These are phyloP conservation scores for Lolium rigidum DNA, from an alignment of 176 grass and related monocot species.

Conservation along the genomic window DNA sequence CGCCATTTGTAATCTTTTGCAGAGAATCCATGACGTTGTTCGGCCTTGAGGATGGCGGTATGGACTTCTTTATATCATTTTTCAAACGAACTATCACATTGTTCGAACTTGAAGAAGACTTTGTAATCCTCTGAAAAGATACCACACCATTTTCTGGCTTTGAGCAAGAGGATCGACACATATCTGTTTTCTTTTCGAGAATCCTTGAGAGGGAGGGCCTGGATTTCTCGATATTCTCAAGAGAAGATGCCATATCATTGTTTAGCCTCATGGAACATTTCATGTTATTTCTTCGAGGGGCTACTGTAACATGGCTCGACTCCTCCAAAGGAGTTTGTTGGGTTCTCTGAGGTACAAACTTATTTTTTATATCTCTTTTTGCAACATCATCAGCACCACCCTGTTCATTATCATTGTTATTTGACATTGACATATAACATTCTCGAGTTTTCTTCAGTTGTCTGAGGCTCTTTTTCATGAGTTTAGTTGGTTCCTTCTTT, in stretches of 20 bases:
- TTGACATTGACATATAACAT: not conserved
- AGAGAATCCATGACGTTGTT: not conserved
- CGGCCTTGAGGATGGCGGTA: not conserved
- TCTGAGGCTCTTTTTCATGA: not conserved
- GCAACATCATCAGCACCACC: not conserved
- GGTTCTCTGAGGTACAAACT: too few species aligned
- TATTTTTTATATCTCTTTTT: not conserved
- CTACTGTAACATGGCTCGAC: not conserved
- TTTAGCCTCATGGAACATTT: not conserved
- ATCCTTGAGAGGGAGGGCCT: not conserved
- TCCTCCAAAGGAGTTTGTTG: too few species aligned
- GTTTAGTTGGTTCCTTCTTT: not conserved
- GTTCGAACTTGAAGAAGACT: too few species aligned
- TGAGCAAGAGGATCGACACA: not conserved
- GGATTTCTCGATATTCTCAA: not conserved
- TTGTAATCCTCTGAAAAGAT: not conserved
- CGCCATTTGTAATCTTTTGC: too few species aligned
- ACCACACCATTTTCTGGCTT: not conserved
- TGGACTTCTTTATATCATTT: not conserved
- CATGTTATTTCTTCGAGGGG: not conserved
- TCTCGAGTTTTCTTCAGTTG: not conserved
- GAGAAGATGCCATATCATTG: not conserved
- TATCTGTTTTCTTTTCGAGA: not conserved
- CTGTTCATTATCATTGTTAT: not conserved
- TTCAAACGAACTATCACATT: too few species aligned